These are phyloP conservation scores for Jackrogersella minutella DNA, from an alignment of 495 filamentous ascomycete species.

Conservation along the genomic window DNA sequence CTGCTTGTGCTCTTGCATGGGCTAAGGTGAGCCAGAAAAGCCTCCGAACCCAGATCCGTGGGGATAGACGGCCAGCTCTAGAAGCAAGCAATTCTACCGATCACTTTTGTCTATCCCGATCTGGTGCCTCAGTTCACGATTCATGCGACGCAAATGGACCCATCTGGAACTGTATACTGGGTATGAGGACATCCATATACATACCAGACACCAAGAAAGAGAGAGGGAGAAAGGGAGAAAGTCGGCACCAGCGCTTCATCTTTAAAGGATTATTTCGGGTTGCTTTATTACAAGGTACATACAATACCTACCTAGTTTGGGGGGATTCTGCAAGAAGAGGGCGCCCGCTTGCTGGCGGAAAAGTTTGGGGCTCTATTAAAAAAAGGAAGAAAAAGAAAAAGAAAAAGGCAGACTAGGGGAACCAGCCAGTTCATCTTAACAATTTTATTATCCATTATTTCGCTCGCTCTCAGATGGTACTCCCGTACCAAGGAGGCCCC, in stretches of 20 bases:
- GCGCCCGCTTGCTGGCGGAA: constrained; percentile 11
- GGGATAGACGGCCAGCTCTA: constrained; percentile 32
- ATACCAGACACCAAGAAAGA: constrained; percentile 1
- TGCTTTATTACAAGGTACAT: constrained; percentile 11
- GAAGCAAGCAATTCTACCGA: constrained; percentile 33
- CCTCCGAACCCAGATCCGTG: constrained; percentile 40
- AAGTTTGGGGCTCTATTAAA: constrained; percentile 30
- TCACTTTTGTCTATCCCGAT: constrained; percentile 37
- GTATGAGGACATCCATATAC: neutral
- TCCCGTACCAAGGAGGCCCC: constrained; percentile 28
- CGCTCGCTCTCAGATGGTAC: constrained; percentile 19
- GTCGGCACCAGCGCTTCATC: constrained; percentile 29
- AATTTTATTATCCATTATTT: constrained; percentile 35
- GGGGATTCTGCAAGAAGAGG: constrained; percentile 6
- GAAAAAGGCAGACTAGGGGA: constrained; percentile 11
- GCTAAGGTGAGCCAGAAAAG: constrained; percentile 38
- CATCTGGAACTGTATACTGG: constrained; percentile 21
- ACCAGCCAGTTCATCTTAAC: constrained; percentile 33
- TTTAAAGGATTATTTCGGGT: constrained; percentile 3
- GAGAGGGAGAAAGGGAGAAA: constrained; percentile 1
- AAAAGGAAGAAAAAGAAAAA: neutral
- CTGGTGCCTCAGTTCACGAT: constrained; percentile 31
- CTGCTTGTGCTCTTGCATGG: constrained; percentile 39
- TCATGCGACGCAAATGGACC: constrained; percentile 25
- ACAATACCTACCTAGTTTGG: constrained; percentile 4